Base-by-base conservation (phyloP, 148 eudicot genomes). In the Fagopyrum tataricum region DNA sequence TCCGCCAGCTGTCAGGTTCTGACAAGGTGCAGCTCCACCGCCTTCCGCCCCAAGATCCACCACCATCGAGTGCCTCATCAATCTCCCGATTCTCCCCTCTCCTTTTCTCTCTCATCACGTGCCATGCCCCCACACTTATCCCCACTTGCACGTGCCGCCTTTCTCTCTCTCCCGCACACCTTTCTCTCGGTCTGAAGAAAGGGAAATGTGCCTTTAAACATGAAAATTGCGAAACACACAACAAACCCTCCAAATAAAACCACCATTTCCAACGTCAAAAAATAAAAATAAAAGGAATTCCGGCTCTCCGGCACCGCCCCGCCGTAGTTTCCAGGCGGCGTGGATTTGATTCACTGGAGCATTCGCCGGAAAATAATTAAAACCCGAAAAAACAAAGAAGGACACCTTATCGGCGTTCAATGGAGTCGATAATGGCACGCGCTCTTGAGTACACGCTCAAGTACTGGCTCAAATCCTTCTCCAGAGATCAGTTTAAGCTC, bases 401-500 rank as follows among this genome's bases (percentile, higher is more conserved):
- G 10, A 15, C 6, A 64, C 37, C 4, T 43, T 37, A 9, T 64
- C 14, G 44, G 69, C 43, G 69, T 8, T 79, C 48, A 67, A 95
- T 91, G 97, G 99, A 95, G 88, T 95, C 99, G 58, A 95, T 95
- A 43, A 51, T 95, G 67, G 99, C 69, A 0, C 99, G 0, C 81
- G 90, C 66, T 97, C 99, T n/a, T 71, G 92, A 37, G 99, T 91
- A 84, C 92, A 90, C 97, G 59, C 88, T 95, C 31, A 92, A 92
- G 86, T 95, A 95, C 78, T 95, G 99, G 99, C 82, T 95, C 67
- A 95, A 90, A 82, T 95, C 99, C 0, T 95, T 95, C 72, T 67
- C 84, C 55, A 83, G 99, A 84, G 99, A 95, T 90, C 99, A 95
- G 90, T 95, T 95, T 84, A 95, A 95, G 81, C 80, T 90, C 56